Evolutionary conservation across 2,329 filamentous ascomycete genomes (phyloP).

Genomic region (Pseudodiploospora longispora): DNA sequence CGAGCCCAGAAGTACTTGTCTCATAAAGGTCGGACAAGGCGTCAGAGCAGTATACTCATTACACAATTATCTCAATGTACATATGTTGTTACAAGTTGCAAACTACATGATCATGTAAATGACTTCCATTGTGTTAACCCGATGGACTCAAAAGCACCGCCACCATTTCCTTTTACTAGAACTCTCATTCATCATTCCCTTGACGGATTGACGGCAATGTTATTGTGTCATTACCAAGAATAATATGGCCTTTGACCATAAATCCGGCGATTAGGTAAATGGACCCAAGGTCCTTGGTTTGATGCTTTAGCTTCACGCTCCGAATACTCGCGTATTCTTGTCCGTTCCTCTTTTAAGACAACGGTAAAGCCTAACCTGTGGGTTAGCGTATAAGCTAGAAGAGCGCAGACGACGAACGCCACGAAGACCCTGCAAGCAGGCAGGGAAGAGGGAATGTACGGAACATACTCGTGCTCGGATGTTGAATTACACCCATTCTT

Average conservation of each 20-base stretch:
- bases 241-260: slow-evolving; percentile 83
- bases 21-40: too few relatives aligned
- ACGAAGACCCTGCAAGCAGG: not conserved
- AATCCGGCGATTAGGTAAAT: slow-evolving; percentile 78
- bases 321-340: slow-evolving; percentile 69
- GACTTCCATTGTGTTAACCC: too few relatives aligned
- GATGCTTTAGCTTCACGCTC: slow-evolving; percentile 70
- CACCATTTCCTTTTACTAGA: slow-evolving; percentile 8
- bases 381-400: slow-evolving; percentile 8
- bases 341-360: slow-evolving; percentile 88
- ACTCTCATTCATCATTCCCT: not conserved
- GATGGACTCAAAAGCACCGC: too few relatives aligned
- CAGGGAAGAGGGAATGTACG: not conserved
- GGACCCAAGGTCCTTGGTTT: slow-evolving; percentile 74
- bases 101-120: not conserved
- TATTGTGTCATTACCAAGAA: slow-evolving; percentile 58
- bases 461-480: slow-evolving; percentile 66
- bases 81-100: slow-evolving; percentile 25
- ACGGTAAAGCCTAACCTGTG: slow-evolving; percentile 58
- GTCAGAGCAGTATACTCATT: too few relatives aligned
- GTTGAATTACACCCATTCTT: slow-evolving; percentile 56
- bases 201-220: not conserved
- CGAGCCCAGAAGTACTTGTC: too few relatives aligned
- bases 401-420: not conserved
- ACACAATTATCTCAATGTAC: slow-evolving; percentile 23